phyloP scores from a whole-genome alignment of 2,329 filamentous ascomycete genomes.

The Ceratocystis cubensis region DNA sequence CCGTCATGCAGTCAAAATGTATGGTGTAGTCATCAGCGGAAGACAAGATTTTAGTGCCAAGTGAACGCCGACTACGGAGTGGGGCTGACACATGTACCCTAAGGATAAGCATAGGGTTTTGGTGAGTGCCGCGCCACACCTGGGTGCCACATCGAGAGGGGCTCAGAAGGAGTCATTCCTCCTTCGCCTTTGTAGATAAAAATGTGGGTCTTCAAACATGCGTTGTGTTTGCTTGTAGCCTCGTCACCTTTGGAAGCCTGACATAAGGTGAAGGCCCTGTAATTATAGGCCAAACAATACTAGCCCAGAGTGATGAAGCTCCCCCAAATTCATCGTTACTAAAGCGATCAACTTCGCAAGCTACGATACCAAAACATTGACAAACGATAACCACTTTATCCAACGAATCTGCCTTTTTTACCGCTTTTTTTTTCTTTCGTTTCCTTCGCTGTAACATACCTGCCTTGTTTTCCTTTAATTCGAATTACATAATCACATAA shows the following conservation, averaged over 20 bases:
- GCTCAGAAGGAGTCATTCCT: neutral
- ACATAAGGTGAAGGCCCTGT: constrained; percentile 7
- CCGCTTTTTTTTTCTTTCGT: neutral
- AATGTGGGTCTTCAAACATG: constrained; percentile 6
- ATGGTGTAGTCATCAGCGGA: constrained; percentile 4
- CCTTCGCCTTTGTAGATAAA: neutral
- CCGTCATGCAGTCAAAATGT: neutral
- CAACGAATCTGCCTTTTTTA: neutral
- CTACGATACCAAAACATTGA: constrained; percentile 1
- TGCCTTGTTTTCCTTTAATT: neutral
- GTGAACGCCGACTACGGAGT: constrained; percentile 15
- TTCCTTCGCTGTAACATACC: neutral
- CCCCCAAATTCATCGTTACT: neutral
- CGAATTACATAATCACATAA: constrained; percentile 9
- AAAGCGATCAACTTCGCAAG: constrained; percentile 3
- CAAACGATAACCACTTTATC: neutral
- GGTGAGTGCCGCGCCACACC: neutral
- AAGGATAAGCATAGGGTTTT: neutral
- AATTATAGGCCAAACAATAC: constrained; percentile 5
- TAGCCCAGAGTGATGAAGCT: constrained; percentile 2
- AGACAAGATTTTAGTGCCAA: neutral
- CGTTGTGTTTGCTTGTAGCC: constrained; percentile 10
- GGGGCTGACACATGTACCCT: neutral
- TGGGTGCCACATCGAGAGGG: constrained; percentile 5
- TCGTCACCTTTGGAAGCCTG: constrained; percentile 21